Percentiles rank a stretch among this genome's conserved stretches.
Conservation (phyloP, 2,329 filamentous ascomycete genomes). For the Knufia petricola region DNA sequence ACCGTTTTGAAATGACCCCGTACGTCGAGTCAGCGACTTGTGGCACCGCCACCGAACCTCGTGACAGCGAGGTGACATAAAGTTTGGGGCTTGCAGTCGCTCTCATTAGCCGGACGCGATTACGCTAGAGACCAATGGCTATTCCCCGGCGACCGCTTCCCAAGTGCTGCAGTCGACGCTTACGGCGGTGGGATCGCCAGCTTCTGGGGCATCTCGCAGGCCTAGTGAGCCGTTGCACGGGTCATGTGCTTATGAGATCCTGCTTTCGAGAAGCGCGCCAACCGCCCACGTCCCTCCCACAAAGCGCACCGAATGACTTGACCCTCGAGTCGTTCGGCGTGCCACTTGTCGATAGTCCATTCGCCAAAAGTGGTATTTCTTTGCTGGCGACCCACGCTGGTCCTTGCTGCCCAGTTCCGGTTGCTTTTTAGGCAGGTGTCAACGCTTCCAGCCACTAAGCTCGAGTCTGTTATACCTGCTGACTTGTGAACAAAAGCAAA, state of each 20-base stretch:
- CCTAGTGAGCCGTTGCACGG: neutral
- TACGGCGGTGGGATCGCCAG: neutral
- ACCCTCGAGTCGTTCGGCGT: no score
- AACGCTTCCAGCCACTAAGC: neutral
- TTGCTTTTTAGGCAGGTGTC: neutral
- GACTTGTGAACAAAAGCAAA: neutral
- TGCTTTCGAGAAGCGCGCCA: neutral
- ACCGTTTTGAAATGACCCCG: neutral
- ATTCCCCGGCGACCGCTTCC: no score
- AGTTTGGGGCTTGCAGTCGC: neutral
- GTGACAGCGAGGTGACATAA: neutral
- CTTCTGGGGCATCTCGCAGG: no score
- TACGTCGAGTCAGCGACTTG: neutral
- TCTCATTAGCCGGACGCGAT: neutral
- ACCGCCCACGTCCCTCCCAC: no score
- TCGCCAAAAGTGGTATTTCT: neutral
- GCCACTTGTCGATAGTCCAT: no score
- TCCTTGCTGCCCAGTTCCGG: neutral
- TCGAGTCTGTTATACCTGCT: neutral
- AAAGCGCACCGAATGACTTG: no score
- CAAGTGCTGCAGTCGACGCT: no score
- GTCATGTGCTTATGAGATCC: conserved; percentile 1
- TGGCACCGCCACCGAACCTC: neutral
- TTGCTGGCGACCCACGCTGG: neutral
- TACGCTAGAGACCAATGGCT: neutral